Conservation (phyloP, 768 basidiomycete genomes). For the Galerina sulciceps region DNA sequence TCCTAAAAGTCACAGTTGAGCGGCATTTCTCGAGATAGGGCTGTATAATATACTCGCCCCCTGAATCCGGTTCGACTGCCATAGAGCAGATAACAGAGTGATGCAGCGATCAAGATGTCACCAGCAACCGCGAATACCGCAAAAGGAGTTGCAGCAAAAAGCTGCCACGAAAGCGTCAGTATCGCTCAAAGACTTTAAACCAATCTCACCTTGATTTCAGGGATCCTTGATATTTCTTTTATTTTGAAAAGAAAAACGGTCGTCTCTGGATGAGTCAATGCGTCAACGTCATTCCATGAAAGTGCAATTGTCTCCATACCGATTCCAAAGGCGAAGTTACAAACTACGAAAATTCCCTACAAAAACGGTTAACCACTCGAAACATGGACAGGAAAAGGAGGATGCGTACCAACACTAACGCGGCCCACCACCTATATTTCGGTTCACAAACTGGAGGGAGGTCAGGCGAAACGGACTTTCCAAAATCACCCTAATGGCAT, state of each 20-base stretch:
- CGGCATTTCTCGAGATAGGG: neutral
- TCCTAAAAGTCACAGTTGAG: constrained; percentile 28
- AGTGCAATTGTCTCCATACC: constrained; percentile 24
- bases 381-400: neutral
- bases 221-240: constrained; percentile 33
- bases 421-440: constrained; percentile 35
- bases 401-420: constrained; percentile 30
- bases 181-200: too few species aligned
- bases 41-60: constrained; percentile 25
- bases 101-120: constrained; percentile 45
- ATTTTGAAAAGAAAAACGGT: constrained; percentile 40
- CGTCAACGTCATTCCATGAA: neutral
- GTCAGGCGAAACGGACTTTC: neutral
- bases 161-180: constrained; percentile 19
- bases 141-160: constrained; percentile 46
- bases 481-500: neutral
- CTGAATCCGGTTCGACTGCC: constrained; percentile 41
- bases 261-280: constrained; percentile 28
- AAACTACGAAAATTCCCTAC: constrained; percentile 28
- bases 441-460: constrained; percentile 32
- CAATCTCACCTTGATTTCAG: constrained; percentile 36
- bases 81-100: constrained; percentile 45
- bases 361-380: neutral
- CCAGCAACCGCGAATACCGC: constrained; percentile 48
- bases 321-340: constrained; percentile 40